A percentile compares a stretch with the other conserved stretches of the same genome.
Conservation (phyloP, 768 basidiomycete genomes). For the Termitomyces sp. region DNA sequence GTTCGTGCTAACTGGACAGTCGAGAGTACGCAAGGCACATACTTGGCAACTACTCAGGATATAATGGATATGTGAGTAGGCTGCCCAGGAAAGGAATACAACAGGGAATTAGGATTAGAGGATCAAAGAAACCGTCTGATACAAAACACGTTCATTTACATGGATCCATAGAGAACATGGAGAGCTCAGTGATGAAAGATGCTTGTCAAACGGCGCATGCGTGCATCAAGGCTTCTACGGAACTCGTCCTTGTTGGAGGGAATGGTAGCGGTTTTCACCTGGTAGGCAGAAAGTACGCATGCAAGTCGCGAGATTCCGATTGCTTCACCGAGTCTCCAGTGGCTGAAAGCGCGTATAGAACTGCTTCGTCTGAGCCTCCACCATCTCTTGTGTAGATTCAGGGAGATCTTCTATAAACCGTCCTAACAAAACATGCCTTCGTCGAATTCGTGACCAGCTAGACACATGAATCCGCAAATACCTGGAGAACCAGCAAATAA, state of each 20-base stretch:
- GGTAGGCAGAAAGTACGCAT: background rate
- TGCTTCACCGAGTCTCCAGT: constrained; percentile 26
- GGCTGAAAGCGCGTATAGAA: constrained; percentile 83
- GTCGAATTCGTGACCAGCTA: background rate
- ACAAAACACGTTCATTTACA: background rate
- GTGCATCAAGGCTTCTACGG: constrained; percentile 20
- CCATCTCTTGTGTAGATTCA: constrained; percentile 90
- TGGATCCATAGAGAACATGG: background rate
- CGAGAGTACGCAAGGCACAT: background rate
- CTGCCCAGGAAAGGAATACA: no score
- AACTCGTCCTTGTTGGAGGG: constrained; percentile 9
- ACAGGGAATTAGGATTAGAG: background rate
- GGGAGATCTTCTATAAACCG: constrained; percentile 80
- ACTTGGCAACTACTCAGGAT: background rate
- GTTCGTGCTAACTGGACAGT: no score
- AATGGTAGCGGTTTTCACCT: background rate
- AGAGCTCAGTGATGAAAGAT: background rate
- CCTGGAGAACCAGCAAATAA: constrained; percentile 89
- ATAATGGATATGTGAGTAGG: background rate
- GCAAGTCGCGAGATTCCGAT: background rate
- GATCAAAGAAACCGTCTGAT: background rate
- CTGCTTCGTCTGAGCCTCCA: constrained; percentile 80
- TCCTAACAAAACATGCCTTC: constrained; percentile 36
- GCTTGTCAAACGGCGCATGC: constrained; percentile 1
- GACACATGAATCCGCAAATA: constrained; percentile 22